These are phyloP conservation scores for Penicillium sp. DNA, from an alignment of 2,329 filamentous ascomycete species.

Conservation along the genomic window DNA sequence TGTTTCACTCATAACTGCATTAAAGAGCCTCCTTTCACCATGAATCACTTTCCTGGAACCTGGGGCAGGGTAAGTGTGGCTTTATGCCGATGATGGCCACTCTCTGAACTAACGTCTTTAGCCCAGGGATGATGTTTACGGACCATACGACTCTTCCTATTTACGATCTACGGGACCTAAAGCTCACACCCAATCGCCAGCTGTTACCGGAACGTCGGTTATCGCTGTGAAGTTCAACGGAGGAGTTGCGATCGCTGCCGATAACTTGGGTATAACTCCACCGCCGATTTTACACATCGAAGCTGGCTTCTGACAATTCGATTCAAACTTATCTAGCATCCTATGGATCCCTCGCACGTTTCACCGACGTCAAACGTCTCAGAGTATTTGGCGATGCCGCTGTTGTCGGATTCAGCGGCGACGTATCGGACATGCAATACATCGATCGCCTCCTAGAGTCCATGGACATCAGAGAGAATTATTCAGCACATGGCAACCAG, in stretches of 20 bases:
- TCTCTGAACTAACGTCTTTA: constrained; percentile 54
- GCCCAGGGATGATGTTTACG: constrained; percentile 98
- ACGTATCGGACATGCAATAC: constrained; percentile 99
- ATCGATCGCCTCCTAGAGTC: constrained; percentile 87
- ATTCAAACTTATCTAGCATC: constrained; percentile 66
- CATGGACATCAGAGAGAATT: constrained; percentile 87
- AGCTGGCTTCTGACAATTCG: not conserved
- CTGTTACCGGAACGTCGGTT: constrained; percentile 96
- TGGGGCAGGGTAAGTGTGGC: constrained; percentile 63
- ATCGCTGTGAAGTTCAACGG: constrained; percentile 94
- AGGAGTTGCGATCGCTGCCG: constrained; percentile 93
- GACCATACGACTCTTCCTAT: constrained; percentile 86
- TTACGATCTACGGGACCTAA: constrained; percentile 73
- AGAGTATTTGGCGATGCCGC: constrained; percentile 83
- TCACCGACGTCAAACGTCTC: constrained; percentile 95
- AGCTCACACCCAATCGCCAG: constrained; percentile 87
- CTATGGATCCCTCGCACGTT: constrained; percentile 94
- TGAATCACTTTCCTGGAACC: constrained; percentile 70
- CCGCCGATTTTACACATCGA: constrained; percentile 21
- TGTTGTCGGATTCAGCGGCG: constrained; percentile 91
- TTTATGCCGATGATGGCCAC: constrained; percentile 11
- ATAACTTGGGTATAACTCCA: constrained; percentile 77
- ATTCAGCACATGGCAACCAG: constrained; percentile 61
- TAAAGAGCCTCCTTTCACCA: constrained; percentile 40
- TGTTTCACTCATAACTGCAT: not conserved